Conservation (phyloP, 2,329 filamentous ascomycete species). For the Coniochaeta sp. region DNA sequence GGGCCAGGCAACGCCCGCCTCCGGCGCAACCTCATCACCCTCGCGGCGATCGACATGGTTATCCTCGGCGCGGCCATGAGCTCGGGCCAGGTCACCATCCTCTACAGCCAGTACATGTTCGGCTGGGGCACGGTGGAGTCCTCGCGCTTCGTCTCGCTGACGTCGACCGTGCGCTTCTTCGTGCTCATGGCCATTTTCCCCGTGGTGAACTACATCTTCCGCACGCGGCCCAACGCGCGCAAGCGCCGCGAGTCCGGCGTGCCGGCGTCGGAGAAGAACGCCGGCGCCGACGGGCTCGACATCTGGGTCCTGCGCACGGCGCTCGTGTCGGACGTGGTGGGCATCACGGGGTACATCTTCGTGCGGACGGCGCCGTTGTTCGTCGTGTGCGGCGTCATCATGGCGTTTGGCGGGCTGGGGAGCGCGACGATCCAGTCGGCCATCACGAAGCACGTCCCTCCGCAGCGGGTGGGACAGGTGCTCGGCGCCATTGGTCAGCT, state of each 20-base stretch:
- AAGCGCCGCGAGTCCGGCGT: constrained; percentile 30
- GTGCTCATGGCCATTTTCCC: constrained; percentile 72
- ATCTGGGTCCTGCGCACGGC: constrained; percentile 68
- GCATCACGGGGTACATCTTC: constrained; percentile 68
- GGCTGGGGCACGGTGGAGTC: constrained; percentile 77
- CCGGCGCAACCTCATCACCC: constrained; percentile 70
- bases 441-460: constrained; percentile 84
- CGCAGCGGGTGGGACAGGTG: constrained; percentile 73
- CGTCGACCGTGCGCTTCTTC: constrained; percentile 69
- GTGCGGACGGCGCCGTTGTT: constrained; percentile 58
- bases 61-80: constrained; percentile 80
- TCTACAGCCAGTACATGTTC: constrained; percentile 73
- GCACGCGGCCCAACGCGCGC: constrained; percentile 42
- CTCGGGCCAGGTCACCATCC: constrained; percentile 67
- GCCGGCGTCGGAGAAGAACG: constrained; percentile 39
- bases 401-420: constrained; percentile 75
- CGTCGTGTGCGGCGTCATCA: constrained; percentile 64
- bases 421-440: constrained; percentile 77
- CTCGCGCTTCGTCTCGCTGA: constrained; percentile 69
- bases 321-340: constrained; percentile 68
- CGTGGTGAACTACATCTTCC: constrained; percentile 66
- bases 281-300: constrained; percentile 72
- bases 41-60: constrained; percentile 74
- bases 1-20: constrained; percentile 56
- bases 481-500: constrained; percentile 81